Evolutionary conservation across 768 basidiomycete species (phyloP), one percentile per base, ranked within the genome.

Genomic region (Holtermanniella nyarrowii): DNA sequence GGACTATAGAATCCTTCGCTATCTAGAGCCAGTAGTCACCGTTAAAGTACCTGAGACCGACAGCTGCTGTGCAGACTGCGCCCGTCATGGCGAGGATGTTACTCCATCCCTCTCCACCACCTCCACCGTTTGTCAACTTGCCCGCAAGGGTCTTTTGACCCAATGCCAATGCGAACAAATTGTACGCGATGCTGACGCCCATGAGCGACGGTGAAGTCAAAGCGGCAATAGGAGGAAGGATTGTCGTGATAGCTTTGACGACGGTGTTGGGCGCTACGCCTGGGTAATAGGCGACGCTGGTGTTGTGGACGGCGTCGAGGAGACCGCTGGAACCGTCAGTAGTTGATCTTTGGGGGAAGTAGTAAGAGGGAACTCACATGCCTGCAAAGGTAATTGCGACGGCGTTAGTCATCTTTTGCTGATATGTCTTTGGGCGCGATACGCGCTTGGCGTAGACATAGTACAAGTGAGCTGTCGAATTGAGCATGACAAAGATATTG

Each of bases 361-460:
- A 50, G 18, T 25, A 48, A 42, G 40, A 44, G 31, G 42, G 42
- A 16, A 60, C 60, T 56, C 51, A 64, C 57, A 68, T 56, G 22
- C 68, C 68, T 12, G 68, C 65, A 50, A 69, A 69, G 20, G 65
- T 67, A 53, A 65, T 61, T 21, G 57, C 60, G 40, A 63, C 50
- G 21, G 59, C 50, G 50, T 64, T 67, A 51, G 66, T 67, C 46
- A 66, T 48, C 48, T 62, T 57, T 23, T 61, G 48, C 43, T 70
- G 62, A 42, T 63, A 64, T 10, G 59, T 64, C 3, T 44, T 56
- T 3, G 66, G 63, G 3, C 41, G 22, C 10, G 40, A 43, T 40
- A 65, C 54, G 5, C 66, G 55, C 16, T 59, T 46, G 43, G 50
- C 48, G 52, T 62, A 59, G 20, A 61, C 53, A 59, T 65, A 69